Evolutionary conservation across 148 eudicot genomes (phyloP).

Genomic region (Chenopodium formosanum): DNA sequence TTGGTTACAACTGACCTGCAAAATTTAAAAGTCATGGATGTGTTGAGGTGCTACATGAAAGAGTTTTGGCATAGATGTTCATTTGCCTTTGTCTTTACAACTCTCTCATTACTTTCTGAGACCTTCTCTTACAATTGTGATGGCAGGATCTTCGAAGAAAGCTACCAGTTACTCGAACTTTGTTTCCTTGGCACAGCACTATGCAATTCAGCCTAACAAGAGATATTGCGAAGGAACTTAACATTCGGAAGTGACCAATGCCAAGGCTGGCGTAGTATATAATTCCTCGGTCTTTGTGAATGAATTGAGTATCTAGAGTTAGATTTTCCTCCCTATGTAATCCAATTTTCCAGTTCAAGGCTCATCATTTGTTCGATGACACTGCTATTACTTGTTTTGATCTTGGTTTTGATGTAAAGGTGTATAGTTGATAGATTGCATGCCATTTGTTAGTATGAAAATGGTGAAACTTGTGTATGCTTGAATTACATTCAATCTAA

Average conservation of each 20-base stretch:
- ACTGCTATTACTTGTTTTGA: slow-evolving; percentile 13
- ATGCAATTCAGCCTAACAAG: slow-evolving; percentile 73
- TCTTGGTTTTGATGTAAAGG: slow-evolving; percentile 24
- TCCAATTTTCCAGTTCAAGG: slow-evolving; percentile 1
- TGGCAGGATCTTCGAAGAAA: slow-evolving; percentile 85
- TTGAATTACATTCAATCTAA: not conserved
- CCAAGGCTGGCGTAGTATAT: slow-evolving; percentile 15
- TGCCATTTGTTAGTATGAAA: not conserved
- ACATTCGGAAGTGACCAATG: slow-evolving; percentile 41
- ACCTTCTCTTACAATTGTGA: not conserved
- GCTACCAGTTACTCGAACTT: slow-evolving; percentile 89
- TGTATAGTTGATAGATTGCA: slow-evolving; percentile 23
- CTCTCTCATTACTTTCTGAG: no score
- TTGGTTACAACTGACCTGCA: no score
- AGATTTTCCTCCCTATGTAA: slow-evolving; percentile 9
- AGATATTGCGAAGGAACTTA: slow-evolving; percentile 62
- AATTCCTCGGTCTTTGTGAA: slow-evolving; percentile 21
- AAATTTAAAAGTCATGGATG: no score
- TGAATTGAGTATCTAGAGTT: slow-evolving; percentile 21
- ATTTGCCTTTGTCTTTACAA: not conserved
- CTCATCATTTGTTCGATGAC: slow-evolving; percentile 19
- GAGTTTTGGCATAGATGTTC: not conserved
- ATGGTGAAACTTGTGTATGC: not conserved
- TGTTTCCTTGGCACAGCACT: slow-evolving; percentile 92
- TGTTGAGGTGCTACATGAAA: not conserved